phyloP scores from a whole-genome alignment of 202 grass and related monocot genomes.

The Eragrostis tef region DNA sequence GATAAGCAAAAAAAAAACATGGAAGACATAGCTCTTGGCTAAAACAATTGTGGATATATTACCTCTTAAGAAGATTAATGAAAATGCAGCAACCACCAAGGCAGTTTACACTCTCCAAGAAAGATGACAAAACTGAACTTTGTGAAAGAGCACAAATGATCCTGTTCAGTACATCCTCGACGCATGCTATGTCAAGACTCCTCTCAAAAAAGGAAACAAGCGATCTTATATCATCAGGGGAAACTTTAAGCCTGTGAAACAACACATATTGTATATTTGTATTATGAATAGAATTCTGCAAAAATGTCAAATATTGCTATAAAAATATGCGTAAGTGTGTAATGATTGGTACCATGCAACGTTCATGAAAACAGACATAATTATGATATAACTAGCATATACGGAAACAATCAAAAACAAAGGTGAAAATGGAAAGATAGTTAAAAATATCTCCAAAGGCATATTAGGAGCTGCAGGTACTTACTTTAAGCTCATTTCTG shows the following conservation, averaged over 20 bases:
- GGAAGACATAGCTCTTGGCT: slow-evolving; percentile 12
- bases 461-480: background rate
- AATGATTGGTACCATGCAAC: background rate
- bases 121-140: slow-evolving; percentile 70
- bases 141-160: slow-evolving; percentile 81
- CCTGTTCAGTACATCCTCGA: slow-evolving; percentile 92
- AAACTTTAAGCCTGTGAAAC: slow-evolving; percentile 70
- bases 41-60: slow-evolving; percentile 19
- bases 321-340: background rate
- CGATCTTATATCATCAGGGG: slow-evolving; percentile 72
- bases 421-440: background rate
- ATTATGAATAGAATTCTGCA: slow-evolving; percentile 5
- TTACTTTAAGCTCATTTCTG: slow-evolving; percentile 95
- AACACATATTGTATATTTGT: slow-evolving; percentile 39
- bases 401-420: background rate
- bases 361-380: slow-evolving; percentile 5
- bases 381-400: background rate
- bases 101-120: slow-evolving; percentile 78
- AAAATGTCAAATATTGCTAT: background rate
- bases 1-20: background rate
- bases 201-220: slow-evolving; percentile 88
- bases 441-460: background rate
- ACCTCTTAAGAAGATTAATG: slow-evolving; percentile 96
- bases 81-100: slow-evolving; percentile 94
- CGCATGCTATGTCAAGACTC: slow-evolving; percentile 92